A percentile compares a stretch with the other conserved stretches of the same genome.
Evolutionary conservation across 371 early-diverging fungal species (phyloP).

Genomic region (Paraphysoderma sedebokerense): DNA sequence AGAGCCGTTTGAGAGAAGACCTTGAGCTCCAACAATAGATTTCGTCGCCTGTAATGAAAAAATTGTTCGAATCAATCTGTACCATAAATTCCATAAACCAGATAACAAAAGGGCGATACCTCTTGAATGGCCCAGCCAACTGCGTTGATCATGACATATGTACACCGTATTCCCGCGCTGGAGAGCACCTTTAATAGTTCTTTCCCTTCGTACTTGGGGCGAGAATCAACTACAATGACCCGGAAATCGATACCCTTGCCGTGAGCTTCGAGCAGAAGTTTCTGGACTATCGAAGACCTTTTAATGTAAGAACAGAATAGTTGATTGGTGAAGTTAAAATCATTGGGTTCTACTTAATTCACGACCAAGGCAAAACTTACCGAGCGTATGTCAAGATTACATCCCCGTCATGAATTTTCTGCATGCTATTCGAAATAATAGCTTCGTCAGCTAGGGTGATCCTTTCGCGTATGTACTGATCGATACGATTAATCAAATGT

Average conservation of each 20-base stretch:
- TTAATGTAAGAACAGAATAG: too few species aligned
- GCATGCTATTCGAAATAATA: conserved; percentile 58
- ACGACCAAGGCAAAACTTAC: too few species aligned
- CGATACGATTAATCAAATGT: conserved; percentile 51
- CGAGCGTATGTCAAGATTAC: conserved; percentile 78
- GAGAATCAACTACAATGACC: conserved; percentile 83
- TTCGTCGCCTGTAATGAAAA: too few species aligned
- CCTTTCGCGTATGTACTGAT: conserved; percentile 74
- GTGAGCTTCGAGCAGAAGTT: conserved; percentile 59
- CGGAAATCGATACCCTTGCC: conserved; percentile 56
- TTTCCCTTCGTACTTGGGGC: conserved; percentile 75
- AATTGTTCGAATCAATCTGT: too few species aligned
- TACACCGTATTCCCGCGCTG: conserved; percentile 27
- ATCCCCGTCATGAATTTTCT: conserved; percentile 86
- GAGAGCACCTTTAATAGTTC: background rate
- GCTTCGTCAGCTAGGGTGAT: conserved; percentile 67
- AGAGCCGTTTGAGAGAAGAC: conserved; percentile 81
- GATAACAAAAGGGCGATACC: too few species aligned
- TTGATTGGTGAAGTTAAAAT: too few species aligned
- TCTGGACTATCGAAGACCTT: conserved; percentile 74
- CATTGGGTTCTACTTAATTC: too few species aligned
- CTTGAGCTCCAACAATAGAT: conserved; percentile 84
- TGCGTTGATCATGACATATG: conserved; percentile 44
- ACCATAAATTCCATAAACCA: too few species aligned
- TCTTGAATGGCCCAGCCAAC: conserved; percentile 58